phyloP scores from a whole-genome alignment of 2,329 filamentous ascomycete species.

The Aaosphaeria pasadenensis region DNA sequence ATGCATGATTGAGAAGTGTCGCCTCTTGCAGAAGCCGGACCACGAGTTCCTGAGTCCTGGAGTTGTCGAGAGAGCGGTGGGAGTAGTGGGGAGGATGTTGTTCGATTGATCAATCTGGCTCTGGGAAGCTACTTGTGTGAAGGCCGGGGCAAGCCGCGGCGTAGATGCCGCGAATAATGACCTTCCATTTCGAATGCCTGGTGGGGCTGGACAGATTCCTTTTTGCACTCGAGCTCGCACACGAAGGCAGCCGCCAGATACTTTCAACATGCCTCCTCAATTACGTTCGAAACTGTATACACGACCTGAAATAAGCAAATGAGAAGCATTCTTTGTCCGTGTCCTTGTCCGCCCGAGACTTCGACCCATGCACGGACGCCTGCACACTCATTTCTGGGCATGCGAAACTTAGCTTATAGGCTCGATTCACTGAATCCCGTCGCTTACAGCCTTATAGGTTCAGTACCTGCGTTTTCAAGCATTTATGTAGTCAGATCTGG shows the following conservation, averaged over 20 bases:
- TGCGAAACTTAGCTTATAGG: too few relatives aligned
- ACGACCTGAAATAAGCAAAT: too few relatives aligned
- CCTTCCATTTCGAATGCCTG: slow-evolving; percentile 4
- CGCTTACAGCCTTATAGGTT: too few relatives aligned
- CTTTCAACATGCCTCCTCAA: not conserved
- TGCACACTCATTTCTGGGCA: too few relatives aligned
- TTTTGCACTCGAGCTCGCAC: not conserved
- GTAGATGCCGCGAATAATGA: not conserved
- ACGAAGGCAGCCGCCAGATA: not conserved
- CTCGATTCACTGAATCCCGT: too few relatives aligned
- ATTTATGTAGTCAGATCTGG: too few relatives aligned
- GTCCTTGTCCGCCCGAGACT: too few relatives aligned
- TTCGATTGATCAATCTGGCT: too few relatives aligned
- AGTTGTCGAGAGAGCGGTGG: not conserved
- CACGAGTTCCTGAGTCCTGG: not conserved
- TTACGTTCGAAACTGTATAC: too few relatives aligned
- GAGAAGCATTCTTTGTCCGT: too few relatives aligned
- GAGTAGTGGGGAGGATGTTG: not conserved
- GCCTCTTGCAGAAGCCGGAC: not conserved
- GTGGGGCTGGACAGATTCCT: not conserved
- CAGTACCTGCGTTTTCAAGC: too few relatives aligned
- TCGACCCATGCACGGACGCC: too few relatives aligned
- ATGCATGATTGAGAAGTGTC: slow-evolving; percentile 14
- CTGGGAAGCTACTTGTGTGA: not conserved
- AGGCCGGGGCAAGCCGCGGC: slow-evolving; percentile 4